Base-by-base conservation (phyloP, 169 alveolate genomes). In the Plasmodium ovale region DNA sequence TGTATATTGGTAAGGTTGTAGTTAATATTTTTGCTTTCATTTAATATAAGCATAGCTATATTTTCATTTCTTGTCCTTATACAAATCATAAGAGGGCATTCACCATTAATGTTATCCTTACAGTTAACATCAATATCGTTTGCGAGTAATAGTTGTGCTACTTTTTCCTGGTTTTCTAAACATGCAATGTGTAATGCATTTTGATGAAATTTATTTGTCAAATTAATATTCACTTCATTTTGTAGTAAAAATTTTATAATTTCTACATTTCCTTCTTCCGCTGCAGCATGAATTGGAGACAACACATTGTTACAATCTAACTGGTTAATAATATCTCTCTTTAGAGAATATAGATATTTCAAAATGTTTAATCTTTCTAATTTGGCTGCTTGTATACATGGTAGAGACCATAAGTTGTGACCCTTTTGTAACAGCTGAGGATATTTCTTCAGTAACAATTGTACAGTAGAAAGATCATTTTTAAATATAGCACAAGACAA, bases 381-480 rank as follows among this genome's bases (percentile, higher is more conserved):
- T 67, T 74, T 71, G 1, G 95, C 84, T 3, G 96, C 97, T 93
- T 95, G 97, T 5, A 95, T 85, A 54, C 87, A 89, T 29, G 98
- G 98, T 23, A 82, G 69, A 59, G 97, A 94, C 98, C 98, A 96
- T 31, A 95, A 91, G 33, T 87, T 92, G 62, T 96, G 98, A 27
- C 93, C 93, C 47, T 95, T 77, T 71, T 91, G 91, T 87, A 96
- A 65, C 37, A 96, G 72, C 58, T 93, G 96, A 9, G 98, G 98
- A 77, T 87, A 95, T 67, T 92, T 87, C 42, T 90, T 94, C 23
- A 93, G 58, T 39, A 95, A 68, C 65, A 95, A 59, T 31, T 79
- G 93, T 14, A 93, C 94, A 37, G 97, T 68, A 27, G 72, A 82
- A 54, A 93, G 37, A 62, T 96, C 97, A 49, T 72, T 89, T 37